Evolutionary conservation across 257 asterid species (phyloP).

Genomic region (Solanum raphanifolium): DNA sequence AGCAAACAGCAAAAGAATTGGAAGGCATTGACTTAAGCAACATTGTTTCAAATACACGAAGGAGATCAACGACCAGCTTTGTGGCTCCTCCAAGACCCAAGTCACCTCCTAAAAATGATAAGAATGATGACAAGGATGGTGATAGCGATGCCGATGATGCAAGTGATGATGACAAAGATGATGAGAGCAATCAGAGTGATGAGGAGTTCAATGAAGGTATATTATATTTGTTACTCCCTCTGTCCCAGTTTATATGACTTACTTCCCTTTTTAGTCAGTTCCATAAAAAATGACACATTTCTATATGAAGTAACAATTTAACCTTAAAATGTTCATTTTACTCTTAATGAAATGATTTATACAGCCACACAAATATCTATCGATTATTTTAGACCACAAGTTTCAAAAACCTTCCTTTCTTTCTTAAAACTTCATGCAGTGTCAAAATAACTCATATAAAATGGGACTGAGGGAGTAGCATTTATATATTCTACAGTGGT

Average conservation of each 20-base stretch:
- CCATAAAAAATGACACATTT: not conserved
- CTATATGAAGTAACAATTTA: too few relatives aligned
- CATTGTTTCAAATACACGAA: conserved; percentile 81
- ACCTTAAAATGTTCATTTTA: too few relatives aligned
- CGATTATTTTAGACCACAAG: not conserved
- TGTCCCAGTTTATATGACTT: not conserved
- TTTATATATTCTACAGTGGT: not conserved
- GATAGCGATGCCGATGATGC: conserved; percentile 13
- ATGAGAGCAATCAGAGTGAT: conserved; percentile 40
- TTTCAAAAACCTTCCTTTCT: not conserved
- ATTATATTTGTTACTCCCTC: not conserved
- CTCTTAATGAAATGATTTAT: not conserved
- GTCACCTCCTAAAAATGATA: conserved; percentile 17
- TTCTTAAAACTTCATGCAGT: not conserved
- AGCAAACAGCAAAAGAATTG: conserved; percentile 82
- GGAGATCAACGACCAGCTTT: conserved; percentile 74
- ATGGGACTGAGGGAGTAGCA: not conserved
- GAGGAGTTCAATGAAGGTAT: conserved; percentile 80
- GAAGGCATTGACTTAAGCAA: conserved; percentile 95
- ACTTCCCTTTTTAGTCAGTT: not conserved
- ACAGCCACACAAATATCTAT: not conserved
- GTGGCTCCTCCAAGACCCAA: conserved; percentile 41
- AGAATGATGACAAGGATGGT: conserved; percentile 18
- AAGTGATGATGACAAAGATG: conserved; percentile 4
- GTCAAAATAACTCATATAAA: not conserved